Base-by-base conservation (phyloP, 768 basidiomycete genomes). In the Lanmaoa rubissima region DNA sequence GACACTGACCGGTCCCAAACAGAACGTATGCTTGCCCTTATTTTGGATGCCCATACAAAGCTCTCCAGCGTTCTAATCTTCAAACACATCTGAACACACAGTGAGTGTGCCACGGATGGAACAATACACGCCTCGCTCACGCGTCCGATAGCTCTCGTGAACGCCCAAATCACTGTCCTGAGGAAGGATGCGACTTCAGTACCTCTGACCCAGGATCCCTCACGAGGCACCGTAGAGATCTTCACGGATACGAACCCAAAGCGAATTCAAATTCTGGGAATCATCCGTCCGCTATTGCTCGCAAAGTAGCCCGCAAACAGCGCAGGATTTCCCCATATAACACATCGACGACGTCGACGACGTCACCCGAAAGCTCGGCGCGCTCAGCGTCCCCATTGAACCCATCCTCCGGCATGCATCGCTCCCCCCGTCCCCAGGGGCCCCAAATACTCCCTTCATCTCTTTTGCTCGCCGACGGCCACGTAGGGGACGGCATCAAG, bases 51-150 rank as follows among this genome's bases (percentile, higher is more conserved):
- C 12, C 16, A 0, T 65, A 62, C 50, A 60, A 40, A 9, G 55
- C 73, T 0, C 60, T 71, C 1, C 74, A 74, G n/a, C 51, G 44
- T 3, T 68, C 67, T 0, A 74, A 73, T 32, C 19, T 74, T 1
- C n/a, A 39, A 0, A 68, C 64, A 0, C 73, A 74, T 26, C 16
- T 65, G 16, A 68, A 67, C 9, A 64, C 49, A 3, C 74, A 75
- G 73, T 73, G 48, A 57, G 73, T 70, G 17, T 31, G 1, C 26
- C 19, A 48, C 36, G 11, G 21, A 43, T 34, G 17, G 21, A 16
- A 13, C 0, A 21, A 28, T 16, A 21, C n/a, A 19, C 3, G 2
- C 24, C 9, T 24, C 4, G 5, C 60, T 68, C 5, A 61, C 13
- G 11, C 4, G 12, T 38, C 8, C 49, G 7, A 35, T 26, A 70